Base-by-base conservation (phyloP, 1,284 basidiomycete genomes). In the Apiotrichum gamsii region DNA sequence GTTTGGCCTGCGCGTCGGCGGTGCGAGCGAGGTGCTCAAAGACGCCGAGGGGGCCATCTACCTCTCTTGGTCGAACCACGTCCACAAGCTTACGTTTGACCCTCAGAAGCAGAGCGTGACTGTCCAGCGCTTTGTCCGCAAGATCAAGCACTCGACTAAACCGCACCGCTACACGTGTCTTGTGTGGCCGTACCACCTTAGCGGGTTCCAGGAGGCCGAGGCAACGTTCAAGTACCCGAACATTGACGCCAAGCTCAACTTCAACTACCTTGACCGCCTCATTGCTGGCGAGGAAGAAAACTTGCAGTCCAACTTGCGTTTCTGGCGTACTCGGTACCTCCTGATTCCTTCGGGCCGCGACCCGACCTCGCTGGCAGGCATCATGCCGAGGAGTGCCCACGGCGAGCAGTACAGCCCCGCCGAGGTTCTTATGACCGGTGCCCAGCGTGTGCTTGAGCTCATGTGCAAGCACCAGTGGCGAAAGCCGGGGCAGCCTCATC, bases 281-380 rank as follows among this genome's bases (percentile, higher is more conserved):
- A 84, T 90, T 9, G 87, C 87, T 4, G 89, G 89, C 2, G 89
- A 90, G 56, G 87, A 89, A 64, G 82, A 82, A 43, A 77, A 83
- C 37, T 83, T 90, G 64, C 84, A 83, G 59, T 82, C 89, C 47
- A 84, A 84, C 4, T 74, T 90, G 37, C 80, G 86, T 36, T 95
- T 94, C 65, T 97, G 93, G 89, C 80, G 93, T 6, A 95, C 91
- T 0, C 80, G 93, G n/a, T 95, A 96, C 64, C 80, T 97, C 20
- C 81, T 98, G 16, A 87, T 97, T 38, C 94, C 94, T 0, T 84
- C 87, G 0, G 78, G 81, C 10, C 84, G 58, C 83, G 47, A 77
- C 79, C 29, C 86, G 82, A 8, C 67, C 53, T 40, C 74, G 72
- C 31, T 42, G 11, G 19, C 40, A n/a, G 59, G 62, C 3, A 29